Percentiles rank a stretch among this genome's conserved stretches.
phyloP scores from a whole-genome alignment of 768 basidiomycete species.

The Tylopilus intermedius region DNA sequence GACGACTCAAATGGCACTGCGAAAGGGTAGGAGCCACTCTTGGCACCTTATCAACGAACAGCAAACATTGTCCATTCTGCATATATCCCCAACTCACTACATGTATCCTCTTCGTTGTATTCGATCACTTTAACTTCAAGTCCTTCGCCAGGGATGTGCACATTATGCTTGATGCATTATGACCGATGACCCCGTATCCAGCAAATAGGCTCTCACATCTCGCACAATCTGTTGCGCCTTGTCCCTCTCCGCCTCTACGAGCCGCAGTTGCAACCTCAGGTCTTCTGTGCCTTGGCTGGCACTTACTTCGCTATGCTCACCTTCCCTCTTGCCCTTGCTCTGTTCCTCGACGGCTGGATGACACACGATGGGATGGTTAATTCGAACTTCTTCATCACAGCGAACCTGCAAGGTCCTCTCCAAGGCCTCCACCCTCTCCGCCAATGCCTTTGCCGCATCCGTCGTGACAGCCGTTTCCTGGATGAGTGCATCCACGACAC shows the following conservation, averaged over 20 bases:
- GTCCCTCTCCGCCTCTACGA: slow-evolving; percentile 21
- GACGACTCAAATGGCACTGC: too few relatives aligned
- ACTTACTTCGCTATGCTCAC: not conserved
- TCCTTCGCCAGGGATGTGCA: too few relatives aligned
- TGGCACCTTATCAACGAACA: too few relatives aligned
- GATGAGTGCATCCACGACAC: slow-evolving; percentile 14
- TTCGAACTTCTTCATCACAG: not conserved
- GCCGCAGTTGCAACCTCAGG: slow-evolving; percentile 11
- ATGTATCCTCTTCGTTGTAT: too few relatives aligned
- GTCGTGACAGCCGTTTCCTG: slow-evolving; percentile 17
- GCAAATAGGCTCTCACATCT: slow-evolving; percentile 15
- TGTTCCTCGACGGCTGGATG: not conserved
- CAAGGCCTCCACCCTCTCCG: slow-evolving; percentile 23
- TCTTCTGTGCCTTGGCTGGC: slow-evolving; percentile 1
- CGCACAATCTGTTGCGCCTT: slow-evolving; percentile 12
- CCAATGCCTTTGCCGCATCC: slow-evolving; percentile 13
- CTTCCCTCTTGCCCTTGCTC: not conserved
- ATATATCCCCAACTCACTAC: too few relatives aligned
- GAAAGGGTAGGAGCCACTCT: too few relatives aligned
- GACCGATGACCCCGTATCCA: slow-evolving; percentile 4
- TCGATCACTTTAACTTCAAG: too few relatives aligned
- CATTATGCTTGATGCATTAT: too few relatives aligned
- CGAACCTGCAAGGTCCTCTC: slow-evolving; percentile 16
- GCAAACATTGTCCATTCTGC: too few relatives aligned
- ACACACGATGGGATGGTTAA: not conserved